These are phyloP conservation scores for Neurospora africana DNA, from an alignment of 495 filamentous ascomycete genomes.

Conservation along the genomic window DNA sequence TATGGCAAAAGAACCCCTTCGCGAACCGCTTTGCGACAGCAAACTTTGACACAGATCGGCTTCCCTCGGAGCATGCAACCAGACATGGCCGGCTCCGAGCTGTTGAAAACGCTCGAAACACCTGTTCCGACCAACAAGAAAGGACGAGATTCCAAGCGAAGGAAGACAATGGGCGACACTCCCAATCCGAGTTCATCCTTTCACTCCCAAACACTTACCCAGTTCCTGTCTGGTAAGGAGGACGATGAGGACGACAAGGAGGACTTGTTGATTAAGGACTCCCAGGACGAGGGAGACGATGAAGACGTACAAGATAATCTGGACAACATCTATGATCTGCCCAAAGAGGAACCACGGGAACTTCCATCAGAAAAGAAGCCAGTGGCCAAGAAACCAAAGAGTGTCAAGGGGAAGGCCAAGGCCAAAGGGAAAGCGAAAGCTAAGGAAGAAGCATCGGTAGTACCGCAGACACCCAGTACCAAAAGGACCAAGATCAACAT, in stretches of 20 bases:
- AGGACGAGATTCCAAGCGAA: slow-evolving; percentile 15
- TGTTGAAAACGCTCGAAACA: slow-evolving; percentile 9
- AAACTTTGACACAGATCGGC: slow-evolving; percentile 42
- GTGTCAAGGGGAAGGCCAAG: neutral
- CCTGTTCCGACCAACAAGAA: slow-evolving; percentile 12
- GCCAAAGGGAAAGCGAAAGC: neutral
- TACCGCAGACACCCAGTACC: slow-evolving; percentile 24
- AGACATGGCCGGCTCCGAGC: slow-evolving; percentile 5
- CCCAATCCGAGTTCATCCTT: slow-evolving; percentile 20
- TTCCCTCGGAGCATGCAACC: slow-evolving; percentile 12
- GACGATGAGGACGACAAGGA: slow-evolving; percentile 9
- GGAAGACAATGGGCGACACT: slow-evolving; percentile 36
- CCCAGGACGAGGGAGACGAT: slow-evolving; percentile 21
- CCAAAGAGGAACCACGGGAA: neutral
- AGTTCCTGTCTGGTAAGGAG: slow-evolving; percentile 21
- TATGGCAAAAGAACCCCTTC: slow-evolving; percentile 28
- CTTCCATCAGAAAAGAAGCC: neutral
- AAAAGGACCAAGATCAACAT: slow-evolving; percentile 23
- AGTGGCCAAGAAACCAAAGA: slow-evolving; percentile 3
- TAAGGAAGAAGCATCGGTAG: neutral
- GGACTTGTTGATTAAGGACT: slow-evolving; percentile 25
- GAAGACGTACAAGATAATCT: neutral
- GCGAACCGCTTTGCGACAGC: slow-evolving; percentile 24
- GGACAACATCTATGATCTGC: neutral
- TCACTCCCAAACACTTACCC: slow-evolving; percentile 36